Evolutionary conservation across 1,139 yeast genomes (phyloP), one percentile per base, ranked within the genome.

Genomic region (Arxiozyma slooffiae): DNA sequence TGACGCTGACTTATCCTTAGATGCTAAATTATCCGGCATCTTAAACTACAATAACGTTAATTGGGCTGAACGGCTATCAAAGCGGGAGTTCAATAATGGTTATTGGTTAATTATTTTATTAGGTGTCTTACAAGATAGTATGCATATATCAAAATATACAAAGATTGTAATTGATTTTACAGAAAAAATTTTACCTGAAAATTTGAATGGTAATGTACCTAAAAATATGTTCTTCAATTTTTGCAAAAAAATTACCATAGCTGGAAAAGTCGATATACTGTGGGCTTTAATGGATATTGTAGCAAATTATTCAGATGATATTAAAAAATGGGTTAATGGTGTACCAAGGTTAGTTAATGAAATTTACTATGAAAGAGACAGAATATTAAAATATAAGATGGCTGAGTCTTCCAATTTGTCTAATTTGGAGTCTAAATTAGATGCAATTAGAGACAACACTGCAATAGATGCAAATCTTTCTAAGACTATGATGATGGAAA

Each of bases 51-150:
- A 85, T 52, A 80, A 80, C 43, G 71, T 72, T 0, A 70, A 82
- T 21, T 90, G 97, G 96, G 79, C 81, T 56, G 94, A 85, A 22
- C 72, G 95, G 44, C 73, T 89, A 34, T 76, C 82, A n/a, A 81
- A 78, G 55, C 78, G 96, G 51, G 78, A 78, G 58, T 92, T 85
- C 65, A 80, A 77, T 59, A 89, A 87, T 60, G 96, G 96, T 5
- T 81, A 81, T 51, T 90, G 97, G 96, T 84, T 87, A 59, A 75
- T 83, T 43, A 78, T 85, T 44, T 67, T 89, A 38, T 67, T 89
- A 42, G 96, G 96, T 14, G 73, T 89, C 3, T 72, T 88, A 14
- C 67, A 78, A 49, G 68, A 65, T 48, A 59, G 64, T 44, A 58
- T 57, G 51, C 66, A 64, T 50, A 51, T 66, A n/a, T 59, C 62